phyloP scores from a whole-genome alignment of 495 filamentous ascomycete genomes.

The Echria macrotheca region DNA sequence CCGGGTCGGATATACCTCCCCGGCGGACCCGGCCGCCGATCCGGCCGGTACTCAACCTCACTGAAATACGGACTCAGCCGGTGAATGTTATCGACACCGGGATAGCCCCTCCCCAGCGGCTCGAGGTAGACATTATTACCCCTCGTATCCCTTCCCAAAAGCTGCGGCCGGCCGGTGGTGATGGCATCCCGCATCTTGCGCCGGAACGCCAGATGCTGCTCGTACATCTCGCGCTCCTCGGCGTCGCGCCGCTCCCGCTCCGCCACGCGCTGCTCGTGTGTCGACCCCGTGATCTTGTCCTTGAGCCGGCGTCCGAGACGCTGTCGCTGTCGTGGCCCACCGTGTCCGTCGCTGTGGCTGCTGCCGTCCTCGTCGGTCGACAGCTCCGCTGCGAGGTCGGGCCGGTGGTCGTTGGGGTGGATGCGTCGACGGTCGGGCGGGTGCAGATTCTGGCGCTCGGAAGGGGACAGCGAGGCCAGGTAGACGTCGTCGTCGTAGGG shows the following conservation, averaged over 20 bases:
- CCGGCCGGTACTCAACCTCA: conserved; percentile 19
- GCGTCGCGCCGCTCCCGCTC: conserved; percentile 11
- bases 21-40: not conserved
- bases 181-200: conserved; percentile 19
- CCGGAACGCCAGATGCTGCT: conserved; percentile 22
- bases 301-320: conserved; percentile 19
- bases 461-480: conserved; percentile 9
- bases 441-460: conserved; percentile 11
- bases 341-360: not conserved
- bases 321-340: not conserved
- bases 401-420: not conserved
- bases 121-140: conserved; percentile 21
- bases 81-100: conserved; percentile 11
- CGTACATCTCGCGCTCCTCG: conserved; percentile 20
- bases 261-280: conserved; percentile 17
- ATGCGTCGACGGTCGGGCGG: not conserved
- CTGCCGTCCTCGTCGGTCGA: conserved; percentile 12
- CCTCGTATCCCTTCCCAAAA: conserved; percentile 17
- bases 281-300: conserved; percentile 23
- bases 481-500: conserved; percentile 27
- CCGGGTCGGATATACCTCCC: conserved; percentile 23
- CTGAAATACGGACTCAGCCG: conserved; percentile 19
- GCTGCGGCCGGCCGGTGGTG: conserved; percentile 12
- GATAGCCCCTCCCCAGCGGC: conserved; percentile 20
- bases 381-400: conserved; percentile 13